A percentile compares a stretch with the other conserved stretches of the same genome.
Evolutionary conservation across 139 green algal genomes (phyloP).

Genomic region (Tetradesmus lagerheimii): DNA sequence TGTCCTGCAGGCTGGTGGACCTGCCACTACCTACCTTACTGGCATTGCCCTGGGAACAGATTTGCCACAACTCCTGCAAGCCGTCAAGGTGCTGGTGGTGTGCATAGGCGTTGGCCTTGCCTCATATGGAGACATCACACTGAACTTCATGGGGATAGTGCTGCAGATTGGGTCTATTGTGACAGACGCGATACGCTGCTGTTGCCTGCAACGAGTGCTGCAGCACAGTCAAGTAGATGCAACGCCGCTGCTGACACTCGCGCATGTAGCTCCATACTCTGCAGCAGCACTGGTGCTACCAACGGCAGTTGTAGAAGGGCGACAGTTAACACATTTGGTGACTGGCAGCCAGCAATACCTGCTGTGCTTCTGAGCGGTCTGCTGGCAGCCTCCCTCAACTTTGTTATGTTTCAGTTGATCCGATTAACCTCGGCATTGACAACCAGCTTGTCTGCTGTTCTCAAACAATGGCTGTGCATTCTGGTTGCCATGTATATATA

Average conservation of each 20-base stretch:
- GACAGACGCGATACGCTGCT: conserved; percentile 58
- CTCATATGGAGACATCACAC: conserved; percentile 64
- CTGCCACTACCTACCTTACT: conserved; percentile 51
- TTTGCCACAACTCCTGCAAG: conserved; percentile 9
- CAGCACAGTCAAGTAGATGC: conserved; percentile 34
- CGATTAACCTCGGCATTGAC: conserved; percentile 15
- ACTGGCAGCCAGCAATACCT: not conserved
- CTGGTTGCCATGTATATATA: conserved; percentile 38
- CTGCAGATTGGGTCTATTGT: conserved; percentile 66
- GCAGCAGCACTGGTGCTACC: conserved; percentile 6
- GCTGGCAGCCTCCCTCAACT: conserved; percentile 14
- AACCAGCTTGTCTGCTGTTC: conserved; percentile 4
- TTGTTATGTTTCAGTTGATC: conserved; percentile 41
- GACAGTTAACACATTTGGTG: not conserved
- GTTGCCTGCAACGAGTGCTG: conserved; percentile 58
- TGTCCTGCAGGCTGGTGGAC: conserved; percentile 41
- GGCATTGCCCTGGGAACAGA: conserved; percentile 50
- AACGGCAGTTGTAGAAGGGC: not conserved
- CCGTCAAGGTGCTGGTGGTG: conserved; percentile 57
- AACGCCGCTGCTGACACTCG: conserved; percentile 26
- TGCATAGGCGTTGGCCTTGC: conserved; percentile 59
- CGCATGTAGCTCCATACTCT: conserved; percentile 28
- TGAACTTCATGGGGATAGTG: conserved; percentile 58
- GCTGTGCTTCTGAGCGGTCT: conserved; percentile 1
- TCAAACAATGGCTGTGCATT: conserved; percentile 42